These are phyloP conservation scores for Globisporangium ultimum DNA, from an alignment of 352 stramenopile genomes.

Conservation along the genomic window DNA sequence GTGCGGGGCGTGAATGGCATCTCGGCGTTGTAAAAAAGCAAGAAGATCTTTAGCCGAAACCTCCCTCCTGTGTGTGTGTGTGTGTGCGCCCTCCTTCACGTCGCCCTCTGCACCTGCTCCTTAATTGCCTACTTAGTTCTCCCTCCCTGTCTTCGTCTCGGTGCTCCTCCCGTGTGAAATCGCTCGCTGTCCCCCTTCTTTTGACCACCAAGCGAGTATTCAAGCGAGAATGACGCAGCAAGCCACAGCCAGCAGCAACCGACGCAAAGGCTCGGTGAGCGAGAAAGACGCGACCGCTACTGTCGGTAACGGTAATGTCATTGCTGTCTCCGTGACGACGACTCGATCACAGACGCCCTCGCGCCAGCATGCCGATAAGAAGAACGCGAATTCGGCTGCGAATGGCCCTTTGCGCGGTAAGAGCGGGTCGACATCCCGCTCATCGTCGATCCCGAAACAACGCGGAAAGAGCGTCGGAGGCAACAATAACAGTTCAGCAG, in stretches of 20 bases:
- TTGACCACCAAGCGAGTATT: not conserved
- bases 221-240: constrained; percentile 8
- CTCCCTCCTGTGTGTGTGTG: too few species aligned
- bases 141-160: not conserved
- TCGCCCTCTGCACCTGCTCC: too few species aligned
- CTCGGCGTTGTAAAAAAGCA: too few species aligned
- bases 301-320: not conserved
- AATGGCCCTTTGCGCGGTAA: not conserved
- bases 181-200: not conserved
- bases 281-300: constrained; percentile 10
- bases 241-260: not conserved
- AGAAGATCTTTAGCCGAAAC: too few species aligned
- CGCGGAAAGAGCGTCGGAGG: constrained; percentile 8
- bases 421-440: constrained; percentile 3
- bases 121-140: constrained; percentile 1
- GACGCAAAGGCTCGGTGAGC: constrained; percentile 13
- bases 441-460: constrained; percentile 16
- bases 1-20: too few species aligned
- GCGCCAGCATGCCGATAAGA: constrained; percentile 8
- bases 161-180: not conserved
- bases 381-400: not conserved
- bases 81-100: too few species aligned
- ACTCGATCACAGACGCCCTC: constrained; percentile 11
- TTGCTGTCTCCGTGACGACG: not conserved
- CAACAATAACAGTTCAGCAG: not conserved